Evolutionary conservation across 1,284 basidiomycete species (phyloP), one percentile per base, ranked within the genome.

Genomic region (Peniophora sp.): DNA sequence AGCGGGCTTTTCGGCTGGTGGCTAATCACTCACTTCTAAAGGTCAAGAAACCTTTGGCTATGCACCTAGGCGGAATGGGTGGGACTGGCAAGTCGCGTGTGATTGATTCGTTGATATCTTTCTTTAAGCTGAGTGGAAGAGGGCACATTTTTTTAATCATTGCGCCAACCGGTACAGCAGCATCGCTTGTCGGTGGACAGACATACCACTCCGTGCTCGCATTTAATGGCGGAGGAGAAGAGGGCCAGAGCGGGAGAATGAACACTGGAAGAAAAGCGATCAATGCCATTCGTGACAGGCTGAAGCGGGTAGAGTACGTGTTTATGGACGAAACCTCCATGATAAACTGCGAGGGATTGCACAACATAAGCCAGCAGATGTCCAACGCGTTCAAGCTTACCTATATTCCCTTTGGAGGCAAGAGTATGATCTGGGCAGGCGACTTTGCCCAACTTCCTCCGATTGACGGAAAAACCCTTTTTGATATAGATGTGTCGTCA

Each of bases 41-140:
- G 11, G 32, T 47, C 34, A 35, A 53, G 3, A 52, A 59, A 2
- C 66, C 60, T 20, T 49, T 70, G 1, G 54, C 56, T 36, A 69
- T 72, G 66, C 65, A 70, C 52, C 27, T 72, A 1, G 67, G 63
- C 3, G 69, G 69, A 0, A 67, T 68, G 64, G 67, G 55, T 8
- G 66, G 71, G 2, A 71, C 69, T 14, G 70, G 72, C 3, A 74
- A 76, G 57, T 65, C 68, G 5, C 68, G 66, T 47, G 73, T 75
- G 0, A 58, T 75, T 0, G 64, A 68, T 22, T 67, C 69, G 0
- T 17, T 70, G 0, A 60, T 55, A 12, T 0, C 8, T 17, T 68
- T 68, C n/a, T 68, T 73, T 52, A 39, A 49, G 8, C 2, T 18
- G 11, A 43, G 57, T 24, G 54, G 60, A 1, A 61, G 68, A 41